phyloP scores from a whole-genome alignment of 2,329 filamentous ascomycete genomes.

The Bipolaris victoriae region DNA sequence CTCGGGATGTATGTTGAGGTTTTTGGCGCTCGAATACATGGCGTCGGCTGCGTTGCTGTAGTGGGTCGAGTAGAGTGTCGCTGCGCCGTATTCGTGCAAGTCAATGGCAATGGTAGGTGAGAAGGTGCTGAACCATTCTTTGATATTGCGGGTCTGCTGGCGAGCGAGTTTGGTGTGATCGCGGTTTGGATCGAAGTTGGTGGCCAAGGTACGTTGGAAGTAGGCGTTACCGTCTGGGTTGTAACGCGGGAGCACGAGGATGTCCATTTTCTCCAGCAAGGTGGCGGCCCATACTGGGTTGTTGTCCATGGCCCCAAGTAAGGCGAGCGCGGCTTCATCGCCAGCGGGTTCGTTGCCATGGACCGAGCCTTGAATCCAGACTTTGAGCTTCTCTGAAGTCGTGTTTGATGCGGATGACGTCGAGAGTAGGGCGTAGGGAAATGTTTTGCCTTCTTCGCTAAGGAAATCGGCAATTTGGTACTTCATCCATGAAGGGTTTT shows the following conservation, averaged over 20 bases:
- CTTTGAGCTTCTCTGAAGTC: conserved; percentile 36
- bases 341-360: conserved; percentile 50
- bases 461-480: conserved; percentile 36
- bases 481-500: conserved; percentile 43
- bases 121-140: conserved; percentile 39
- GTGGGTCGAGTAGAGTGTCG: conserved; percentile 31
- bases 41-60: conserved; percentile 46
- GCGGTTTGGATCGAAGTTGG: conserved; percentile 48
- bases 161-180: conserved; percentile 47
- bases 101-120: conserved; percentile 46
- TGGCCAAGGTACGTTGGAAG: conserved; percentile 46
- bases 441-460: conserved; percentile 43
- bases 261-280: conserved; percentile 43
- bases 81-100: conserved; percentile 46
- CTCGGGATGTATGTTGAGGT: conserved; percentile 43
- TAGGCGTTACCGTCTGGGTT: conserved; percentile 48
- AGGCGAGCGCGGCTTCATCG: conserved; percentile 44
- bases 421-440: conserved; percentile 42
- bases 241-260: conserved; percentile 45
- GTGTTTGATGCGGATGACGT: conserved; percentile 10
- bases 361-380: conserved; percentile 48
- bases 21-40: conserved; percentile 44
- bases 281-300: conserved; percentile 40
- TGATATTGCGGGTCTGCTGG: conserved; percentile 46
- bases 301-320: conserved; percentile 45